A percentile compares a stretch with the other conserved stretches of the same genome.
Conservation (phyloP, 768 basidiomycete species). For the Naematelia encephala region DNA sequence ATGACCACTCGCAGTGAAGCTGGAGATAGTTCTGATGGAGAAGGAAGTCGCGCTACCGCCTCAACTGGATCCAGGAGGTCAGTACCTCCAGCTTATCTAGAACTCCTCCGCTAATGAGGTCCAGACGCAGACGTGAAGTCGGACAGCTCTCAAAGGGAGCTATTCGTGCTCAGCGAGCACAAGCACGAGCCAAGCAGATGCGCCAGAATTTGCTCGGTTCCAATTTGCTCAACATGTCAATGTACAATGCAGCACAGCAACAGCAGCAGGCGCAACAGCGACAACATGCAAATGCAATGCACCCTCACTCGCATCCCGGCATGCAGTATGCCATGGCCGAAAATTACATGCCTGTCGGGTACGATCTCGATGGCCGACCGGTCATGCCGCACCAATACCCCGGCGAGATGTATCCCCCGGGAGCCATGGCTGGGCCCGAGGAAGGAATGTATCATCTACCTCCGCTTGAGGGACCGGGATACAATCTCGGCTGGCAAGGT, state of each 20-base stretch:
- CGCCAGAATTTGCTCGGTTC: constrained; percentile 45
- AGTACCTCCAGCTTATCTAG: neutral
- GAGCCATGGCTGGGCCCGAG: constrained; percentile 5
- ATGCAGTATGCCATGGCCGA: constrained; percentile 24
- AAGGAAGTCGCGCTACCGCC: neutral
- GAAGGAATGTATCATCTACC: constrained; percentile 37
- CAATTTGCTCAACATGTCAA: constrained; percentile 35
- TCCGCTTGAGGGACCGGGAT: constrained; percentile 14
- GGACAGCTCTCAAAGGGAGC: constrained; percentile 51
- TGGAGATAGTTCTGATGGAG: neutral
- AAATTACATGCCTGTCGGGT: constrained; percentile 27
- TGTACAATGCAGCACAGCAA: constrained; percentile 33
- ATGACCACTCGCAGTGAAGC: constrained; percentile 20
- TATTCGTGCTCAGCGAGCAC: constrained; percentile 43
- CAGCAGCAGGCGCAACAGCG: constrained; percentile 13
- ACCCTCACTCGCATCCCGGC: constrained; percentile 10
- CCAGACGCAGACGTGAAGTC: constrained; percentile 40
- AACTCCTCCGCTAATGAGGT: neutral
- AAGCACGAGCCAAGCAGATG: constrained; percentile 43
- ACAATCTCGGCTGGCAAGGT: constrained; percentile 4
- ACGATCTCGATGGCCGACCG: constrained; percentile 28
- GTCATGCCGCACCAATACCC: constrained; percentile 8
- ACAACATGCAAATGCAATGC: neutral
- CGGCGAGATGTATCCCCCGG: constrained; percentile 12
- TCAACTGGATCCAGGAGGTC: neutral